Evolutionary conservation across 2,329 filamentous ascomycete genomes (phyloP), one percentile per base, ranked within the genome.

Genomic region (Aspergillus brasiliensis): DNA sequence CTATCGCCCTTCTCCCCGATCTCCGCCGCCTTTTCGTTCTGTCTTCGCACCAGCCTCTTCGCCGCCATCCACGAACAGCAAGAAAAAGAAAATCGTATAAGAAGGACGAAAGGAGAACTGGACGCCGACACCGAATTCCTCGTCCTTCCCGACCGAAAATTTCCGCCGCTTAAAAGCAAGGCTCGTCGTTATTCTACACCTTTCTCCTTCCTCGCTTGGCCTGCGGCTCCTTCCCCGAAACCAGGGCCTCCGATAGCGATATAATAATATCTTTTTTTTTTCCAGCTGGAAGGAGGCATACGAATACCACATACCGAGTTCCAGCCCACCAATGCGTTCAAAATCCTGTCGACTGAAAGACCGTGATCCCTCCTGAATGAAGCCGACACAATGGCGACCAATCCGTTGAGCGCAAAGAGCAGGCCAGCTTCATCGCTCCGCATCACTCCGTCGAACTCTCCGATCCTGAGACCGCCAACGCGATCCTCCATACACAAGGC

Each of bases 401-500:
- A 72, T 63, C 65, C 74, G 34, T 60, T 69, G 57, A 71, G 64
- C 53, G 60, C 68, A 54, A 78, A 75, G 69, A 72, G 66, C 71
- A 78, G 76, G 62, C 59, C 72, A 34, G 66, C 67, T 60, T 65
- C 73, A 55, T 76, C 76, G 47, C 80, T 90, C 66, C 90, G 87
- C 78, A 77, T 89, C 67, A 92, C 91, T 59, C 91, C 92, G 58
- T 88, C 90, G 61, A 91, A 87, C 74, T 92, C 91, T 59, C 91
- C 91, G 57, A 88, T 85, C 70, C 74, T 87, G 51, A 82, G 83
- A 60, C 84, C 87, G 40, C 83, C 85, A 34, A 79, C 85, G 17
- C 85, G 88, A 71, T 89, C 90, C 52, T 86, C 89, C 28, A 77
- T 46, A 19, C 38, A 78, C 65, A 86, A 83, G 71, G 63, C 78